phyloP scores from a whole-genome alignment of 148 eudicot genomes.

The Spergularia marina region DNA sequence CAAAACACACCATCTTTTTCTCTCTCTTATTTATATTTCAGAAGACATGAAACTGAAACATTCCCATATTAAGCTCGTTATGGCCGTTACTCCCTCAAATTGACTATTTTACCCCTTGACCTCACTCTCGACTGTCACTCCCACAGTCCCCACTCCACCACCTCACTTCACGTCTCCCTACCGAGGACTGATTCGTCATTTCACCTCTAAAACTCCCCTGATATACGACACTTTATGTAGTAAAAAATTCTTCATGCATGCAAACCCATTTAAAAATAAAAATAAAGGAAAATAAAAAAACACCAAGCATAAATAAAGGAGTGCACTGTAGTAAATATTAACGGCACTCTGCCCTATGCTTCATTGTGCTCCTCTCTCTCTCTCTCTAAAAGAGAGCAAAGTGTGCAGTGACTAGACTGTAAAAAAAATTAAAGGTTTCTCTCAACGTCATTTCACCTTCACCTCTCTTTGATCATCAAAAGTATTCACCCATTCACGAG shows the following conservation, averaged over 20 bases:
- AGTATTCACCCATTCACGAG: background rate
- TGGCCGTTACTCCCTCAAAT: conserved; percentile 18
- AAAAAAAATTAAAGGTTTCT: background rate
- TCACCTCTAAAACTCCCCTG: too few species aligned
- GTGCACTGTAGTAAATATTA: conserved; percentile 24
- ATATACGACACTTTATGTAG: too few species aligned
- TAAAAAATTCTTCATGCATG: conserved; percentile 5
- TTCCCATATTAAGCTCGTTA: conserved; percentile 24
- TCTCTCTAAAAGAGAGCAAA: background rate
- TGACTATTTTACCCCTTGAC: conserved; percentile 27
- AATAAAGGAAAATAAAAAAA: too few species aligned
- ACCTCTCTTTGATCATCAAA: background rate
- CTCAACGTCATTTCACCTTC: background rate
- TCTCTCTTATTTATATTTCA: too few species aligned
- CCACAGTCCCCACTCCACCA: too few species aligned
- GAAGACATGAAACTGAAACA: conserved; percentile 17
- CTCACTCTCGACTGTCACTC: too few species aligned
- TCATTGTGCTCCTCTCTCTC: conserved; percentile 18
- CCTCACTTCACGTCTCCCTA: too few species aligned
- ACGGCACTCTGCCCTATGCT: conserved; percentile 45
- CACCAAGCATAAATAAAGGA: background rate
- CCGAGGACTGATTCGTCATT: too few species aligned
- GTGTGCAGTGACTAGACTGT: background rate
- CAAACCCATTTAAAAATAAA: background rate
- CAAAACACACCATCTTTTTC: background rate